Evolutionary conservation across 2,329 filamentous ascomycete genomes (phyloP).

Genomic region (Aspergillus sp.): DNA sequence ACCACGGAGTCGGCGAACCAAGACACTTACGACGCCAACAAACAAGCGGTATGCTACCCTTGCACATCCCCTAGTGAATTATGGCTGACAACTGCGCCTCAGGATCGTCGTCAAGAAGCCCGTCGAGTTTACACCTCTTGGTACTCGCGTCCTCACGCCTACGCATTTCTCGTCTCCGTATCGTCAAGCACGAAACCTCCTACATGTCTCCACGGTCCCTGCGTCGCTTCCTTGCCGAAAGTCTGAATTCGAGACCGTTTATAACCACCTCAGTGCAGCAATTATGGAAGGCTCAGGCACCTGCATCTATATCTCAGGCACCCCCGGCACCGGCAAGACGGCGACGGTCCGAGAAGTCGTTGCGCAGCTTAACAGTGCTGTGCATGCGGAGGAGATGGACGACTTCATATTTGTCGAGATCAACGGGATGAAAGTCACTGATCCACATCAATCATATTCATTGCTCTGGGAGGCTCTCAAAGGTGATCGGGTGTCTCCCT

Average conservation of each 20-base stretch:
- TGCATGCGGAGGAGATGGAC: constrained; percentile 81
- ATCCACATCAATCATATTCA: constrained; percentile 92
- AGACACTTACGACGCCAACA: constrained; percentile 49
- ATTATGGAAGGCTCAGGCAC: constrained; percentile 89
- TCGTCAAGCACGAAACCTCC: constrained; percentile 73
- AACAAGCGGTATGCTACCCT: constrained; percentile 54
- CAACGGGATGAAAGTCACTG: constrained; percentile 99
- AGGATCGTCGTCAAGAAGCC: constrained; percentile 71
- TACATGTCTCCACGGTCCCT: constrained; percentile 91
- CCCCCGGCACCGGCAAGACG: constrained; percentile 93
- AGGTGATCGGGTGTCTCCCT: constrained; percentile 81
- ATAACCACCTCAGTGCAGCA: constrained; percentile 85
- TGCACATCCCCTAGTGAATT: too few species aligned
- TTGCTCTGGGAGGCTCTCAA: constrained; percentile 93
- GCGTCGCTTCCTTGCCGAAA: constrained; percentile 83
- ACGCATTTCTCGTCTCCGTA: constrained; percentile 72
- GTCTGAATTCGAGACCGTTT: constrained; percentile 82
- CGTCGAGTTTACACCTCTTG: constrained; percentile 91
- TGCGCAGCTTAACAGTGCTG: constrained; percentile 75
- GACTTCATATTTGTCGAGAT: constrained; percentile 99
- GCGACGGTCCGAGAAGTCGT: constrained; percentile 95
- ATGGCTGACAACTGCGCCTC: constrained; percentile 8
- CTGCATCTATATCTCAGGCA: constrained; percentile 99
- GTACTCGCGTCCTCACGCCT: constrained; percentile 72
- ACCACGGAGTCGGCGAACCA: constrained; percentile 34